phyloP scores from a whole-genome alignment of 1,139 yeast genomes.

The Wickerhamomyces sp. region DNA sequence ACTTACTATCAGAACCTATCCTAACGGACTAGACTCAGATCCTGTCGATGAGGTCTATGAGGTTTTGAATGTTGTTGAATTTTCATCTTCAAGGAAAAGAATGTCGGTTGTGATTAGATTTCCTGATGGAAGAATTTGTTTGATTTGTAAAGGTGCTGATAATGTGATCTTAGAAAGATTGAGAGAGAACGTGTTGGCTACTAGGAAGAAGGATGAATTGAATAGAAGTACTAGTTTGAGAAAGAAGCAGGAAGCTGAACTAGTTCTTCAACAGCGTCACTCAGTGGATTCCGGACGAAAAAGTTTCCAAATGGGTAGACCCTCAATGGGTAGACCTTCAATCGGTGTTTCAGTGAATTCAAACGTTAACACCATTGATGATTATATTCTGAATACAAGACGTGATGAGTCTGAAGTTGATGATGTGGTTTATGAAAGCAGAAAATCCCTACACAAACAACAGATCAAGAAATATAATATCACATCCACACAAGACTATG shows the following conservation, averaged over 20 bases:
- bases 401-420: constrained; percentile 53
- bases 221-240: constrained; percentile 56
- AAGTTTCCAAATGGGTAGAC: constrained; percentile 18
- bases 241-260: constrained; percentile 76
- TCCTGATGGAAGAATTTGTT: constrained; percentile 74
- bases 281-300: constrained; percentile 24
- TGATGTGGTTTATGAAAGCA: constrained; percentile 52
- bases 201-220: constrained; percentile 57
- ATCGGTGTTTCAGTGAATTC: constrained; percentile 14
- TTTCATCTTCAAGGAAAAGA: constrained; percentile 82
- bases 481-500: constrained; percentile 24
- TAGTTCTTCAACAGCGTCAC: constrained; percentile 50
- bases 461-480: constrained; percentile 48
- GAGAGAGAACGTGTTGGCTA: constrained; percentile 53
- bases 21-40: constrained; percentile 66
- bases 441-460: constrained; percentile 60
- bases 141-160: constrained; percentile 95
- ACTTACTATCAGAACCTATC: constrained; percentile 71
- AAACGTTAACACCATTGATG: constrained; percentile 47
- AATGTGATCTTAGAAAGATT: constrained; percentile 80
- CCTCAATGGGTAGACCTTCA: constrained; percentile 5
- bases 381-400: constrained; percentile 42
- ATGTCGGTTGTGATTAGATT: constrained; percentile 84
- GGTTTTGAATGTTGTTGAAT: constrained; percentile 76
- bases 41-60: constrained; percentile 67